phyloP scores from a whole-genome alignment of 2,329 filamentous ascomycete species.

The Pseudogymnoascus destructans region DNA sequence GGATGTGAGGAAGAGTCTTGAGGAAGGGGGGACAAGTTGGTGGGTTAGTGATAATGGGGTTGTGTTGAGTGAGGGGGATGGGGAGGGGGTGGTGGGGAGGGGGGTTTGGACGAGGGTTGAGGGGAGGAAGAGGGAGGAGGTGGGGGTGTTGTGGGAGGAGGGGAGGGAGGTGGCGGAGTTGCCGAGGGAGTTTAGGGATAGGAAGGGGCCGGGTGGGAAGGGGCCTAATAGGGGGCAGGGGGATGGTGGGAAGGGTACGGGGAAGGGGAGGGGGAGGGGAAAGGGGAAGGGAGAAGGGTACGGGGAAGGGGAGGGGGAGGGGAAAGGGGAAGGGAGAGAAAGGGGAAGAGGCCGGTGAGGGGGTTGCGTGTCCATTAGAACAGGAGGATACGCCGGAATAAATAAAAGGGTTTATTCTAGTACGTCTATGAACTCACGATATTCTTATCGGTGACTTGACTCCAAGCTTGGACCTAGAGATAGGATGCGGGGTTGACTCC shows the following conservation, averaged over 20 bases:
- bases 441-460: neutral
- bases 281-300: neutral
- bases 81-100: constrained; percentile 47
- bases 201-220: constrained; percentile 31
- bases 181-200: constrained; percentile 46
- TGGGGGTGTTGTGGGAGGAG: constrained; percentile 56
- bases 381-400: neutral
- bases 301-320: constrained; percentile 3
- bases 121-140: constrained; percentile 42
- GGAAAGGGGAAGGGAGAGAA: neutral
- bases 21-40: constrained; percentile 49
- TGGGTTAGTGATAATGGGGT: constrained; percentile 72
- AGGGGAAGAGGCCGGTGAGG: neutral
- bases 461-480: neutral
- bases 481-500: neutral
- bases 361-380: neutral
- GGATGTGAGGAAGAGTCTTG: constrained; percentile 54
- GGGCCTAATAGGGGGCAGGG: constrained; percentile 25
- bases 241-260: constrained; percentile 22
- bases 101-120: constrained; percentile 61
- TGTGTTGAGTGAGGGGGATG: constrained; percentile 50
- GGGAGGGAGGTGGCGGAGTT: constrained; percentile 55
- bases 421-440: neutral
- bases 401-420: neutral
- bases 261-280: neutral